Evolutionary conservation across 495 filamentous ascomycete species (phyloP).

Genomic region (Amorphotheca resinae): DNA sequence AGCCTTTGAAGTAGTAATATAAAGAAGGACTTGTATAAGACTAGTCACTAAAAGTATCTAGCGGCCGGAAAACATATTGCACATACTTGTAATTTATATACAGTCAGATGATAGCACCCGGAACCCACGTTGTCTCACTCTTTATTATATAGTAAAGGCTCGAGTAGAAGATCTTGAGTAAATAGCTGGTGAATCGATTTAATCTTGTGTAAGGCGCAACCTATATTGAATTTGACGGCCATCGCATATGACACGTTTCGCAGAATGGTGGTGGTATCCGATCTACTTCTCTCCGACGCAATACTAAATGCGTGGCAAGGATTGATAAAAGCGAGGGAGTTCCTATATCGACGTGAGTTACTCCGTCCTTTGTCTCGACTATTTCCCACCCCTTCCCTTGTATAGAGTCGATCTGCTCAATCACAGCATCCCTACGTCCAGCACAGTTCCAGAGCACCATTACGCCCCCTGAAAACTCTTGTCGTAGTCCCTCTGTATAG

Average conservation of each 20-base stretch:
- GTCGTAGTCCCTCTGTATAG: not conserved
- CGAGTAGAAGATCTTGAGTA: too few species aligned
- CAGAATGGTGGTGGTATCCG: not conserved
- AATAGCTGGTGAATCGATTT: too few species aligned
- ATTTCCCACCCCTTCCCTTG: conserved; percentile 2
- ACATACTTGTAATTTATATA: too few species aligned
- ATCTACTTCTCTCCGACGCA: not conserved
- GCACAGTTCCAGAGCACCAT: not conserved
- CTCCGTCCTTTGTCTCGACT: not conserved
- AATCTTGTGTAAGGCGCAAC: not conserved
- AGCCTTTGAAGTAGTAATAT: too few species aligned
- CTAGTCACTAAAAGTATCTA: too few species aligned
- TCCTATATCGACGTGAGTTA: not conserved
- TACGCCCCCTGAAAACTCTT: not conserved
- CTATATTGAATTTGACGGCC: not conserved
- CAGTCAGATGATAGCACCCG: too few species aligned
- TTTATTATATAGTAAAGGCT: too few species aligned
- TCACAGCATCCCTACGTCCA: not conserved
- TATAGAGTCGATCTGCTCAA: not conserved
- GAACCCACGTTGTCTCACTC: too few species aligned
- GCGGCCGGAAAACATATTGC: too few species aligned
- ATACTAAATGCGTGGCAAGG: not conserved
- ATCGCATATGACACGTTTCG: not conserved
- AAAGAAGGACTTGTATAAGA: too few species aligned
- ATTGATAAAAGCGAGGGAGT: not conserved